Base-by-base conservation (phyloP, 176 grass and related monocot species). In the Chloris gayana region DNA sequence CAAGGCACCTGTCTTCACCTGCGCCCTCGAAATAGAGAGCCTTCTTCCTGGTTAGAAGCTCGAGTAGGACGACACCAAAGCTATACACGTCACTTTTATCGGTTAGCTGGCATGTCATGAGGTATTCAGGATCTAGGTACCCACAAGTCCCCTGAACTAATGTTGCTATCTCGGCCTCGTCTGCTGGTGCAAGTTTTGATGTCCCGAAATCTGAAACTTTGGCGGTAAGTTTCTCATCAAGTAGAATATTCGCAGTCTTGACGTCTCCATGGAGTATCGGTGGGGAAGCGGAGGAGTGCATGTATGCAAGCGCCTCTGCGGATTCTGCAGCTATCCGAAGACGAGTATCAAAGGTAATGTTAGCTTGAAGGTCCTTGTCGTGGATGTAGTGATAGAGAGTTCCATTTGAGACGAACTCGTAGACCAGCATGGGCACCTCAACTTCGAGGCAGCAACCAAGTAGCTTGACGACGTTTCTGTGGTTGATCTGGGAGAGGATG, bases 401-500 rank as follows among this genome's bases (percentile, higher is more conserved):
- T 24, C 58, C 58, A 25, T 61, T 29, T 1, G 58, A 61, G 10
- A 61, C 25, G 25, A 61, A 61, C 25, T 61, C 58, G 58, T 61
- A 61, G 58, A 61, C 58, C 58, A 61, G 25, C 58, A 61, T 29
- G 58, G 58, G 58, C 58, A 61, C 58, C 14, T 61, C 58, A 11
- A 61, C 58, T 29, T 29, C 58, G 11, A 61, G 58, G 58, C 58
- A 61, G 58, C 58, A 61, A 12, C 58, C 58, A 27, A 61, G 24
- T 25, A 61, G 58, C 58, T 61, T 61, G 58, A 61, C 58, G 24
- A 61, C 25, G 58, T 61, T 61, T 12, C 25, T 27, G 58, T 61
- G 58, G 58, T 61, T 61, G 58, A 61, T 61, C 58, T 61, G 58
- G 10, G 58, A 27, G 58, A 61, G 58, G 58, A 61, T 61, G 58